Conservation (phyloP, 371 early-diverging fungal species). For the Choanephora cucurbitarum region DNA sequence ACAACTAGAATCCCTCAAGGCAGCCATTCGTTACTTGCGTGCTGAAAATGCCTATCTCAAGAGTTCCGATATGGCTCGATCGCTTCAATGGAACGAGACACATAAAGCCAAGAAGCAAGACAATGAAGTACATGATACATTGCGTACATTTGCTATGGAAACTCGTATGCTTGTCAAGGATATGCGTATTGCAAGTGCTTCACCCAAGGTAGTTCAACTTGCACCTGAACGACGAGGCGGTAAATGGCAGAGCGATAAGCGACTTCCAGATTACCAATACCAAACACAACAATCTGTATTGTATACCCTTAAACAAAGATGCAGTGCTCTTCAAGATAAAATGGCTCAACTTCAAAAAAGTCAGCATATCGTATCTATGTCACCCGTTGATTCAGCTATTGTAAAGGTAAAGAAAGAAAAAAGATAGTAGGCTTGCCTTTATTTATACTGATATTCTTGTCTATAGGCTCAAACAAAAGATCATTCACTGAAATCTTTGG, state of each 20-base stretch:
- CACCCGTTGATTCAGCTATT: background rate
- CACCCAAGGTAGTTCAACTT: slow-evolving; percentile 54
- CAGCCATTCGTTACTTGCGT: slow-evolving; percentile 75
- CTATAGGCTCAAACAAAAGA: background rate
- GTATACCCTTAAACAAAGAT: slow-evolving; percentile 62
- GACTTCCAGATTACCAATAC: slow-evolving; percentile 67
- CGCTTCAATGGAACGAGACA: slow-evolving; percentile 21
- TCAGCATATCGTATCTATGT: slow-evolving; percentile 5
- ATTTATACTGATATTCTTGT: slow-evolving; percentile 7
- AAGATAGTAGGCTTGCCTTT: no score
- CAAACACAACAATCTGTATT: slow-evolving; percentile 72
- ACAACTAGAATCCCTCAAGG: slow-evolving; percentile 67
- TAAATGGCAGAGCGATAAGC: slow-evolving; percentile 63
- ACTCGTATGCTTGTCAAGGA: slow-evolving; percentile 42
- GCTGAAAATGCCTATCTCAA: slow-evolving; percentile 83
- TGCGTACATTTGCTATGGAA: slow-evolving; percentile 36
- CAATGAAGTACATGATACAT: slow-evolving; percentile 26
- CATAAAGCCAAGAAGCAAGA: slow-evolving; percentile 2
- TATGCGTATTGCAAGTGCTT: slow-evolving; percentile 47
- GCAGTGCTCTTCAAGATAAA: slow-evolving; percentile 54
- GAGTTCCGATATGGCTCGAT: slow-evolving; percentile 51
- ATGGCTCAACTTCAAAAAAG: slow-evolving; percentile 30
- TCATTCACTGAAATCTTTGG: slow-evolving; percentile 18
- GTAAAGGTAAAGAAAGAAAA: no score
- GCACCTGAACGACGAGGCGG: slow-evolving; percentile 22